These are phyloP conservation scores for Clarireedia homoeocarpa DNA, from an alignment of 2,329 filamentous ascomycete species.

Conservation along the genomic window DNA sequence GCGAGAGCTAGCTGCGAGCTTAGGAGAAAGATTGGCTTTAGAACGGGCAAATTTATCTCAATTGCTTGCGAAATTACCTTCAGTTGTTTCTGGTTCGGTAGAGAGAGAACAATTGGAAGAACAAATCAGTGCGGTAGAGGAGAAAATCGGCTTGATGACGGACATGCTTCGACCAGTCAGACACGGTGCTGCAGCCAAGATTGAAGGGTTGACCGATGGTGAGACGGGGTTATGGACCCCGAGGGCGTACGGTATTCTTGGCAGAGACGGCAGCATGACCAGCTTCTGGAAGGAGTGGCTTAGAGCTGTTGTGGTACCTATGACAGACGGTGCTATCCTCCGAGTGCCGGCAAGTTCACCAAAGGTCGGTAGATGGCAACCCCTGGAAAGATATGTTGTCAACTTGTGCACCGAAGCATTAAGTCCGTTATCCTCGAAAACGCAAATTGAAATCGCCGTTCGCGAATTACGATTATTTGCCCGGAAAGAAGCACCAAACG, in stretches of 20 bases:
- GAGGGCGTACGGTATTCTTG: constrained; percentile 85
- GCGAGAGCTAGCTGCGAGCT: constrained; percentile 80
- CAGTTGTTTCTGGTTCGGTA: constrained; percentile 68
- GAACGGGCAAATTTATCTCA: constrained; percentile 88
- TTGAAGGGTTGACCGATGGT: constrained; percentile 89
- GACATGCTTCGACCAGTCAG: constrained; percentile 87
- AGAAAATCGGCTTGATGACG: constrained; percentile 95
- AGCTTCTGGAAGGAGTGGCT: constrained; percentile 99
- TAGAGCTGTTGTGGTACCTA: constrained; percentile 85
- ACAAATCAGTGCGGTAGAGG: constrained; percentile 89
- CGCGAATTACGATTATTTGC: constrained; percentile 88
- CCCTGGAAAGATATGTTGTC: constrained; percentile 90
- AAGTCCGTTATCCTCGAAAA: constrained; percentile 86
- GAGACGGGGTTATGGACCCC: constrained; percentile 96
- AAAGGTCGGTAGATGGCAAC: constrained; percentile 89
- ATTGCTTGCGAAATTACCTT: constrained; percentile 74
- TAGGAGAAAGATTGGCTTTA: constrained; percentile 77
- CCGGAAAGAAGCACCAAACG: constrained; percentile 85
- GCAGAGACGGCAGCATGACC: constrained; percentile 73
- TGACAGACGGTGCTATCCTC: constrained; percentile 80
- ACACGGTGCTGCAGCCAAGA: constrained; percentile 92
- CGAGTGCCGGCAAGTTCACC: constrained; percentile 84
- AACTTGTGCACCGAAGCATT: constrained; percentile 94
- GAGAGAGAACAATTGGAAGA: constrained; percentile 84
- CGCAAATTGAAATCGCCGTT: constrained; percentile 86